Conservation (phyloP, 1,139 yeast genomes). For the Debaryomycetaceae sp. region DNA sequence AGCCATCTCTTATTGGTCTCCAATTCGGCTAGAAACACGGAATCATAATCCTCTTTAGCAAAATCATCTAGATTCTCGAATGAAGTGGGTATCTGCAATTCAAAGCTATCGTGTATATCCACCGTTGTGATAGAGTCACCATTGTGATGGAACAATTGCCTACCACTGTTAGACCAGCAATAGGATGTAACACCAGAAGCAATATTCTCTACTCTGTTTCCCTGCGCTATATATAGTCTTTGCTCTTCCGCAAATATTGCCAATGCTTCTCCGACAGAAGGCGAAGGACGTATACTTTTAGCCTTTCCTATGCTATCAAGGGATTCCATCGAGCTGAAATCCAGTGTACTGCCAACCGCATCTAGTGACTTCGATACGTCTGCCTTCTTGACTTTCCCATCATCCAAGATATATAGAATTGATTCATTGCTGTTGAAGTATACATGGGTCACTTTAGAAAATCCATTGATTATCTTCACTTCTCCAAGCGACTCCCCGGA, state of each 20-base stretch:
- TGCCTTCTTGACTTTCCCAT: constrained; percentile 7
- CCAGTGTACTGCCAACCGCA: neutral
- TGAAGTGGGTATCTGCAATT: neutral
- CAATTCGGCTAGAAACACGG: constrained; percentile 3
- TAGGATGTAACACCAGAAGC: constrained; percentile 9
- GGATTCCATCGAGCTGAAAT: neutral
- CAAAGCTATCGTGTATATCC: neutral
- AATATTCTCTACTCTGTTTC: constrained; percentile 1
- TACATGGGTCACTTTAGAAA: constrained; percentile 19
- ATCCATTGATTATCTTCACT: constrained; percentile 2
- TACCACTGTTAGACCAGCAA: constrained; percentile 13
- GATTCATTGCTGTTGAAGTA: constrained; percentile 23
- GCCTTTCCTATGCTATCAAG: constrained; percentile 1
- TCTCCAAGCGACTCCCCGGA: constrained; percentile 1
- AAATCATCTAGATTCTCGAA: constrained; percentile 2
- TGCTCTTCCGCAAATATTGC: constrained; percentile 3
- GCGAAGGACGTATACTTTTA: constrained; percentile 6
- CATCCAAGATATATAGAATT: constrained; percentile 18
- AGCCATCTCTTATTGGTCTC: constrained; percentile 5
- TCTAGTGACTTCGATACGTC: constrained; percentile 1
- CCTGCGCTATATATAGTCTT: constrained; percentile 3
- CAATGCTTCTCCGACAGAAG: constrained; percentile 3
- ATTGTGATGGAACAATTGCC: constrained; percentile 3
- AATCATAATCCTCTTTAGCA: constrained; percentile 1
- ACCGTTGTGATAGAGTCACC: constrained; percentile 1